Percentiles rank a stretch among this genome's conserved stretches.
Conservation (phyloP, 1,284 basidiomycete species). For the Cystobasidiaceae sp. region DNA sequence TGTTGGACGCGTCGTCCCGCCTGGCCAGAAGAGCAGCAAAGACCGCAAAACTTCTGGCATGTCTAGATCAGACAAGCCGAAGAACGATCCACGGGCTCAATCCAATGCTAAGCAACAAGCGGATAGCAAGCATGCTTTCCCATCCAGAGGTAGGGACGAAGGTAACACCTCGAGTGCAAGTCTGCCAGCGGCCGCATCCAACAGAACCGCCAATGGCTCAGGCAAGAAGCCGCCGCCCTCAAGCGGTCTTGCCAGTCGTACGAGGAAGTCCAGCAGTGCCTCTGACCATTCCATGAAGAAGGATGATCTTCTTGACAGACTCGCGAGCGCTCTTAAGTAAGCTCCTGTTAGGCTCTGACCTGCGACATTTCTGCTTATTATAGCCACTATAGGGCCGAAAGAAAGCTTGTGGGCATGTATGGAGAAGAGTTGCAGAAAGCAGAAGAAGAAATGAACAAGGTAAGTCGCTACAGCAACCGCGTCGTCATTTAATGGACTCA, state of each 20-base stretch:
- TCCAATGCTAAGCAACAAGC: not conserved
- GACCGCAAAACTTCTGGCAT: not conserved
- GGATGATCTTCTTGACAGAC: conserved; percentile 28
- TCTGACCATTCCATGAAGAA: conserved; percentile 19
- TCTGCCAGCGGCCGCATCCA: too few species aligned
- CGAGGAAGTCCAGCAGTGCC: conserved; percentile 2
- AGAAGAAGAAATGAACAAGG: conserved; percentile 6
- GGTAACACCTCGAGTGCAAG: not conserved
- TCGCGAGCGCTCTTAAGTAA: conserved; percentile 19
- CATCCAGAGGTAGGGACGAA: not conserved
- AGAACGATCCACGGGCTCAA: not conserved
- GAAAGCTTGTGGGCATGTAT: conserved; percentile 15
- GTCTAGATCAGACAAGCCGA: not conserved
- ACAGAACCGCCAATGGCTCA: too few species aligned
- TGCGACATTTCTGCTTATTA: not conserved
- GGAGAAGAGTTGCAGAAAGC: conserved; percentile 6
- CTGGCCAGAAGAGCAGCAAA: too few species aligned
- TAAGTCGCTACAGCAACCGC: not conserved
- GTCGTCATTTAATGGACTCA: not conserved
- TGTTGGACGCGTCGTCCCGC: too few species aligned
- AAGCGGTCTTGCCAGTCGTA: not conserved
- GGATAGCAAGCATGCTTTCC: not conserved
- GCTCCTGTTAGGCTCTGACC: not conserved
- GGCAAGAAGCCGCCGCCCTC: too few species aligned
- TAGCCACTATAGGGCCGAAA: conserved; percentile 2